phyloP scores from a whole-genome alignment of 495 filamentous ascomycete species.

The Aspergillus affinis region DNA sequence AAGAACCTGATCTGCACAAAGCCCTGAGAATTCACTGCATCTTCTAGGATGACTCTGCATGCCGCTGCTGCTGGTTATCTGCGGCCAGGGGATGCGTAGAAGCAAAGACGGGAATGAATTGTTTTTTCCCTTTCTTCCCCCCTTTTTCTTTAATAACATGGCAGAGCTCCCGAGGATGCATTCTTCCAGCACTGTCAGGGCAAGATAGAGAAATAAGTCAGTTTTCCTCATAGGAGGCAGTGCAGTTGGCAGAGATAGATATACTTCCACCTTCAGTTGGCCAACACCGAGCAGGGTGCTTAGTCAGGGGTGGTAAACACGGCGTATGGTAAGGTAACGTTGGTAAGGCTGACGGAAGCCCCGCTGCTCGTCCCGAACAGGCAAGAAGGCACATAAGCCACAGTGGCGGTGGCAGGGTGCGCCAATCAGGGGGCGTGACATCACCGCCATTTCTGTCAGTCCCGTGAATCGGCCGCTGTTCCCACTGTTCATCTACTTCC shows the following conservation, averaged over 20 bases:
- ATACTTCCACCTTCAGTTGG: too few species aligned
- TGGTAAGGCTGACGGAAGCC: constrained; percentile 1
- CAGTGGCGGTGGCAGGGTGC: constrained; percentile 33
- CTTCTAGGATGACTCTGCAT: not conserved
- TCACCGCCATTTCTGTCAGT: constrained; percentile 34
- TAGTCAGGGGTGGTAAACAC: not conserved
- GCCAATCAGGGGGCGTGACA: constrained; percentile 30
- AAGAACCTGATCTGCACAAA: not conserved
- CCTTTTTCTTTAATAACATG: too few species aligned
- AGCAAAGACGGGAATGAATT: not conserved
- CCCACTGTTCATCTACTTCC: not conserved
- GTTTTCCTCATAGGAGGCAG: not conserved
- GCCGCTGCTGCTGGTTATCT: not conserved
- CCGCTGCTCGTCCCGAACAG: too few species aligned
- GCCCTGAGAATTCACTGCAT: not conserved
- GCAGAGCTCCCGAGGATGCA: not conserved
- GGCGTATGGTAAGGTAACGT: constrained; percentile 15
- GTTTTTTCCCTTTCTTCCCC: too few species aligned
- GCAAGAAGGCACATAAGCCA: constrained; percentile 26
- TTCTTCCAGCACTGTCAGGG: not conserved
- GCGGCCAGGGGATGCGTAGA: not conserved
- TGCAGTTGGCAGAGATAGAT: not conserved
- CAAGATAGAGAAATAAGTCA: not conserved
- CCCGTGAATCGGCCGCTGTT: not conserved
- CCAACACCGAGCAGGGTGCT: too few species aligned